Conservation (phyloP, 2,329 filamentous ascomycete genomes). For the Talaromyces sp. region DNA sequence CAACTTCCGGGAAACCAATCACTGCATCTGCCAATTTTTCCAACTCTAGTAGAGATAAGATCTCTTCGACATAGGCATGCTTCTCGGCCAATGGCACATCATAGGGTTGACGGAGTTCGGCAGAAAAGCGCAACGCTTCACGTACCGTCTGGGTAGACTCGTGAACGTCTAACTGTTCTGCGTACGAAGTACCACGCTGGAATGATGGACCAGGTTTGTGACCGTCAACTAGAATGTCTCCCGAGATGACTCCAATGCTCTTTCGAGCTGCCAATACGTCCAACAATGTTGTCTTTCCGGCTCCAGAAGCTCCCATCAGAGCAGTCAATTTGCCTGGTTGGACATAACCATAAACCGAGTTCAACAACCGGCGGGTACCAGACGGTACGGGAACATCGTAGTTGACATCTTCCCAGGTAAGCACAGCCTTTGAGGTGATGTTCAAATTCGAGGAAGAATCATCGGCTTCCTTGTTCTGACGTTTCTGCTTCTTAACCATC, state of each 20-base stretch:
- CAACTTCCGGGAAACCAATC: slow-evolving; percentile 60
- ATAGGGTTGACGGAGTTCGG: slow-evolving; percentile 61
- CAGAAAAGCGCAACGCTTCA: slow-evolving; percentile 66
- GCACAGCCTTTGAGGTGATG: slow-evolving; percentile 55
- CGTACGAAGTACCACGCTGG: slow-evolving; percentile 64
- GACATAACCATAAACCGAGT: slow-evolving; percentile 51
- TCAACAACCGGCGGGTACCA: slow-evolving; percentile 47
- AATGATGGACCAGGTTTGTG: slow-evolving; percentile 58
- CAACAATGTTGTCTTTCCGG: slow-evolving; percentile 81
- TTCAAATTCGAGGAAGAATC: slow-evolving; percentile 48
- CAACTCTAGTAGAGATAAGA: slow-evolving; percentile 64
- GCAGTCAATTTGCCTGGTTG: slow-evolving; percentile 52
- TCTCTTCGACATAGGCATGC: slow-evolving; percentile 64
- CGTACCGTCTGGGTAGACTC: slow-evolving; percentile 62
- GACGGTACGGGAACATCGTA: slow-evolving; percentile 51
- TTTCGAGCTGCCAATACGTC: slow-evolving; percentile 70
- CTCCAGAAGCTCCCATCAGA: slow-evolving; percentile 59
- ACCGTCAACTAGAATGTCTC: slow-evolving; percentile 64
- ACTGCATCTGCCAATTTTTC: slow-evolving; percentile 66
- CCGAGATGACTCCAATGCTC: slow-evolving; percentile 63
- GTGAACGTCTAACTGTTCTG: slow-evolving; percentile 65
- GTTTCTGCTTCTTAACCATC: slow-evolving; percentile 16
- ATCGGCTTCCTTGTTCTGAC: slow-evolving; percentile 23
- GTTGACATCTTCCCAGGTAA: slow-evolving; percentile 54
- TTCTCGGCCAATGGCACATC: slow-evolving; percentile 60